These are phyloP conservation scores for Ascochyta lentis DNA, from an alignment of 2,329 filamentous ascomycete genomes.

Conservation along the genomic window DNA sequence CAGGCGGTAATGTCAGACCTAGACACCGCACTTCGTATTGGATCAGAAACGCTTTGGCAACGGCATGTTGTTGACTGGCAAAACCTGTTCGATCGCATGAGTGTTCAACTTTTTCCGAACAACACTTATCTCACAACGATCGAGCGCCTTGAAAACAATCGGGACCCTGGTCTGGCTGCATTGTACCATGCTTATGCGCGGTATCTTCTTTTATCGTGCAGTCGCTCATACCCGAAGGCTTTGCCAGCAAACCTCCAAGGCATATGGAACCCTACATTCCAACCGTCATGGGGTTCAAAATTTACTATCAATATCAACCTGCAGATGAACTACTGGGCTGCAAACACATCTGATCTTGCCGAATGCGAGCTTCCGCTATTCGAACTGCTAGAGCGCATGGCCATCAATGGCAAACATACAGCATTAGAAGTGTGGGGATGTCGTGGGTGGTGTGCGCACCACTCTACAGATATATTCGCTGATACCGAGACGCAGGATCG, in stretches of 20 bases:
- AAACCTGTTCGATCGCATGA: constrained; percentile 15
- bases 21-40: constrained; percentile 21
- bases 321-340: constrained; percentile 62
- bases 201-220: constrained; percentile 49
- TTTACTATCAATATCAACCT: constrained; percentile 61
- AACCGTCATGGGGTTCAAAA: constrained; percentile 56
- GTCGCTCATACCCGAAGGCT: constrained; percentile 32
- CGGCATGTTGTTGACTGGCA: constrained; percentile 46
- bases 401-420: constrained; percentile 37
- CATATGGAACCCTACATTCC: constrained; percentile 53
- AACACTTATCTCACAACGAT: neutral
- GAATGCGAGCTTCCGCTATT: constrained; percentile 54
- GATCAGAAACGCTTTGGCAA: constrained; percentile 29
- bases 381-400: constrained; percentile 49
- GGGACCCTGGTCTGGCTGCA: constrained; percentile 28
- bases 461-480: constrained; percentile 38
- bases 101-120: constrained; percentile 8
- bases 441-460: constrained; percentile 36
- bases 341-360: constrained; percentile 28
- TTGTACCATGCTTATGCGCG: constrained; percentile 51
- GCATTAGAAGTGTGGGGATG: constrained; percentile 29
- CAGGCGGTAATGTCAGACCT: constrained; percentile 34
- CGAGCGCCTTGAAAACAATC: neutral
- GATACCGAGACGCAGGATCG: constrained; percentile 33
- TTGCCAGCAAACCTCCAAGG: constrained; percentile 56